Percentiles rank a stretch among this genome's conserved stretches.
Conservation (phyloP, 352 stramenopile genomes). For the Pythium grandisporangium region DNA sequence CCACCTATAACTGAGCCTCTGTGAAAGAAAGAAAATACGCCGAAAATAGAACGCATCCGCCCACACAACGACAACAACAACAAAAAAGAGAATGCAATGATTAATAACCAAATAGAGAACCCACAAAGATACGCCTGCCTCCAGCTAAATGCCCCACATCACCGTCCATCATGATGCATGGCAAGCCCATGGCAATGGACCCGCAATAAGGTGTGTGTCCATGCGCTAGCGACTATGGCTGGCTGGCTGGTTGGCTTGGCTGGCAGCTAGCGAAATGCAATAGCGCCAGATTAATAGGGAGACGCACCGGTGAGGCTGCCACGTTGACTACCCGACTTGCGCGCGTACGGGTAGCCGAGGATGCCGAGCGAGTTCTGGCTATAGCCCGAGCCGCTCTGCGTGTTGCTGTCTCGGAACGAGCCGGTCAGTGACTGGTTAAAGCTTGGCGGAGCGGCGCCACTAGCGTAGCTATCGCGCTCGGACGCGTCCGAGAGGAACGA, state of each 20-base stretch:
- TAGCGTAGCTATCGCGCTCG: conserved; percentile 15
- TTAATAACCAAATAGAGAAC: no score
- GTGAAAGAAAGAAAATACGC: neutral
- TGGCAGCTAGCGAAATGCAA: no score
- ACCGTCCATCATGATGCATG: no score
- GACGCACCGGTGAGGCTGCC: conserved; percentile 35
- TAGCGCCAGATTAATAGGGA: conserved; percentile 1
- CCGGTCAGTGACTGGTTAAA: conserved; percentile 14
- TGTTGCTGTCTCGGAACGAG: conserved; percentile 32
- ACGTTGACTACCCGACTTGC: conserved; percentile 51
- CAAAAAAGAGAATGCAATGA: no score
- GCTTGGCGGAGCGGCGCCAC: neutral
- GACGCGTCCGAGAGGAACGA: conserved; percentile 1
- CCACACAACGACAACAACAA: no score
- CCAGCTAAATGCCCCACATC: no score
- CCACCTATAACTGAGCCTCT: conserved; percentile 16
- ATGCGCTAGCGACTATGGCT: no score
- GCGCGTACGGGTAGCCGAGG: conserved; percentile 76
- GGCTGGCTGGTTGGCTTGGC: no score
- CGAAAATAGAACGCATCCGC: no score
- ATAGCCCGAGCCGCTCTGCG: conserved; percentile 22
- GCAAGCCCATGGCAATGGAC: no score
- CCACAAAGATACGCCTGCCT: neutral
- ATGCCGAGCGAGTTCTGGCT: conserved; percentile 71
- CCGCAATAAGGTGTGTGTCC: no score